phyloP scores from a whole-genome alignment of 2,329 filamentous ascomycete genomes.

The Cordyceps pruinosa region DNA sequence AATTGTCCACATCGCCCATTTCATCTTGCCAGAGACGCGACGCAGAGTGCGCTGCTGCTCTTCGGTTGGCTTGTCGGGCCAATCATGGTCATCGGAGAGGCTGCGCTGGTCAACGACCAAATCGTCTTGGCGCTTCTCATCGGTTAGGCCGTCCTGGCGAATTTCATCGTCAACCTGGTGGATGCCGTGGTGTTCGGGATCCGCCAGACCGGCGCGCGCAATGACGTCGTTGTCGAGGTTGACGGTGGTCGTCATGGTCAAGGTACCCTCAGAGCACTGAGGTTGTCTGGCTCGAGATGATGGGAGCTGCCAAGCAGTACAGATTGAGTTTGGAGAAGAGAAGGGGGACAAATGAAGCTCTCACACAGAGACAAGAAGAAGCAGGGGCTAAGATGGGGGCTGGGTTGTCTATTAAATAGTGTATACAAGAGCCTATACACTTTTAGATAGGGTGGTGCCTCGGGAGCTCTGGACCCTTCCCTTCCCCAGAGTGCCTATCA shows the following conservation, averaged over 20 bases:
- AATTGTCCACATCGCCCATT: conserved; percentile 60
- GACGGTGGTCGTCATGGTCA: conserved; percentile 28
- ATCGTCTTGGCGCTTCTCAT: conserved; percentile 16
- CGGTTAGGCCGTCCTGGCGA: conserved; percentile 24
- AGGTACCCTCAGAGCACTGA: not conserved
- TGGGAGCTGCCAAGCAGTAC: not conserved
- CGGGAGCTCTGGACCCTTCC: too few relatives aligned
- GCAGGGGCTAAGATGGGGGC: not conserved
- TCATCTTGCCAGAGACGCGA: conserved; percentile 57
- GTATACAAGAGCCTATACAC: not conserved
- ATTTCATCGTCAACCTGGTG: conserved; percentile 17
- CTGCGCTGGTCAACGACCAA: conserved; percentile 17
- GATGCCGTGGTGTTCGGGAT: conserved; percentile 30
- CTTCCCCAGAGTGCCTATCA: too few relatives aligned
- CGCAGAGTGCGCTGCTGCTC: conserved; percentile 56
- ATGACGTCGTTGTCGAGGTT: conserved; percentile 32
- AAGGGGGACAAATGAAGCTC: not conserved
- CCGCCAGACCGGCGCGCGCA: conserved; percentile 25
- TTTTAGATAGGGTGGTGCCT: too few relatives aligned
- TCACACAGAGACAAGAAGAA: not conserved
- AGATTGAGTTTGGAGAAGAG: not conserved
- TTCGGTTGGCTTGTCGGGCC: conserved; percentile 44
- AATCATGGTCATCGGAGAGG: conserved; percentile 24
- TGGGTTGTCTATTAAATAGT: conserved; percentile 2
- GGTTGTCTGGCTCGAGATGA: not conserved